These are phyloP conservation scores for Jasminum sambac DNA, from an alignment of 257 asterid genomes.

Conservation along the genomic window DNA sequence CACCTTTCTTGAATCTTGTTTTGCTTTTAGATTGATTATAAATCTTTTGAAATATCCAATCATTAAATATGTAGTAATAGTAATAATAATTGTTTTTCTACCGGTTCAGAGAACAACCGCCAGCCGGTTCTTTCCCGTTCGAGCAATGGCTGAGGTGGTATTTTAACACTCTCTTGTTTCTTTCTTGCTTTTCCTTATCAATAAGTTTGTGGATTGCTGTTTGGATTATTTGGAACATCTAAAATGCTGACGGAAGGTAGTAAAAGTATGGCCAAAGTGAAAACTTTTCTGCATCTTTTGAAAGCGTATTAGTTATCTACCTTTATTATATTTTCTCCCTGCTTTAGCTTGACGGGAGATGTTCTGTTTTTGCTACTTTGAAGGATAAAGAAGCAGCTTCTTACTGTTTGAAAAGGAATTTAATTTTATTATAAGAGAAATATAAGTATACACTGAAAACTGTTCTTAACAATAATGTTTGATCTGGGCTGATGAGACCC, in stretches of 20 bases:
- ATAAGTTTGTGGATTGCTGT: background rate
- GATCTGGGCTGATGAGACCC: no score
- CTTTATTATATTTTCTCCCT: background rate
- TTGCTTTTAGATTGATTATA: slow-evolving; percentile 31
- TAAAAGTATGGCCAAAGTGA: background rate
- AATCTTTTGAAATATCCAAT: slow-evolving; percentile 43
- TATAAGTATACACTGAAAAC: background rate
- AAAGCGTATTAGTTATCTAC: background rate
- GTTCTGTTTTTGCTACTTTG: no score
- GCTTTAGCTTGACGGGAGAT: background rate
- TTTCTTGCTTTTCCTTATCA: background rate
- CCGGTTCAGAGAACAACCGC: slow-evolving; percentile 29
- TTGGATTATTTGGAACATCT: background rate
- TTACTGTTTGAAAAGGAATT: background rate
- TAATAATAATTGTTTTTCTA: slow-evolving; percentile 29
- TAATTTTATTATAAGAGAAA: background rate
- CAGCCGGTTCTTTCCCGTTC: slow-evolving; percentile 40
- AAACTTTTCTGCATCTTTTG: background rate
- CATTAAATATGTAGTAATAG: slow-evolving; percentile 17
- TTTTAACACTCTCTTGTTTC: background rate
- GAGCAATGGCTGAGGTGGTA: slow-evolving; percentile 68
- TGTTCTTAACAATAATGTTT: no score
- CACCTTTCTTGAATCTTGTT: background rate
- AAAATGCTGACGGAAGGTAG: background rate
- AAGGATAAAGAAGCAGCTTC: no score